Evolutionary conservation across 148 eudicot species (phyloP).

Genomic region (Fagopyrum tataricum): DNA sequence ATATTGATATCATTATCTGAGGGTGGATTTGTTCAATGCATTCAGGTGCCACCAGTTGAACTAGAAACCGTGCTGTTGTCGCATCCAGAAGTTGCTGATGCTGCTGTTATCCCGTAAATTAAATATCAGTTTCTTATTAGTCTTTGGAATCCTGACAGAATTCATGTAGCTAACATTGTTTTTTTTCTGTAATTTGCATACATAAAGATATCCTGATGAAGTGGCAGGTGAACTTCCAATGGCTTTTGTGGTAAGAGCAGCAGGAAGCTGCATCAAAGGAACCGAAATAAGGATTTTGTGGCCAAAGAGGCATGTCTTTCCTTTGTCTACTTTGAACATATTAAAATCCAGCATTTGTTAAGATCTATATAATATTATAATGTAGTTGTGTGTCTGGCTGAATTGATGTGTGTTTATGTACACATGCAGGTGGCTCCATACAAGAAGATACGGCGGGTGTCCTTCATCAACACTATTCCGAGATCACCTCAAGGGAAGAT

Average conservation of each 20-base stretch:
- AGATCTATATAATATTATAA: too few relatives aligned
- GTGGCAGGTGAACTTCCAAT: slow-evolving; percentile 32
- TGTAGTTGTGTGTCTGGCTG: too few relatives aligned
- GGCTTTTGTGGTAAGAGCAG: slow-evolving; percentile 32
- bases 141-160: too few relatives aligned
- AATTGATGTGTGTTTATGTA: not conserved
- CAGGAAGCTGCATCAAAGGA: slow-evolving; percentile 20
- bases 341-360: too few relatives aligned
- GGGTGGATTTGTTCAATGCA: too few relatives aligned
- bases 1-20: not conserved
- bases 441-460: slow-evolving; percentile 26
- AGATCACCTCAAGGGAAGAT: slow-evolving; percentile 82
- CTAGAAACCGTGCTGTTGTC: slow-evolving; percentile 30
- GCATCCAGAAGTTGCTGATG: slow-evolving; percentile 30
- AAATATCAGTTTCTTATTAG: not conserved
- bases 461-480: slow-evolving; percentile 47
- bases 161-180: too few relatives aligned
- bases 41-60: slow-evolving; percentile 36
- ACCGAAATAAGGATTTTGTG: slow-evolving; percentile 22
- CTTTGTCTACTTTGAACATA: not conserved
- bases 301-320: slow-evolving; percentile 23
- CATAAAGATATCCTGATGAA: slow-evolving; percentile 34
- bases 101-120: slow-evolving; percentile 32
- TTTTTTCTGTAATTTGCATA: too few relatives aligned
- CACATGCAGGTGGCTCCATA: slow-evolving; percentile 36